Conservation (phyloP, 768 basidiomycete species). For the Terana coerulea region DNA sequence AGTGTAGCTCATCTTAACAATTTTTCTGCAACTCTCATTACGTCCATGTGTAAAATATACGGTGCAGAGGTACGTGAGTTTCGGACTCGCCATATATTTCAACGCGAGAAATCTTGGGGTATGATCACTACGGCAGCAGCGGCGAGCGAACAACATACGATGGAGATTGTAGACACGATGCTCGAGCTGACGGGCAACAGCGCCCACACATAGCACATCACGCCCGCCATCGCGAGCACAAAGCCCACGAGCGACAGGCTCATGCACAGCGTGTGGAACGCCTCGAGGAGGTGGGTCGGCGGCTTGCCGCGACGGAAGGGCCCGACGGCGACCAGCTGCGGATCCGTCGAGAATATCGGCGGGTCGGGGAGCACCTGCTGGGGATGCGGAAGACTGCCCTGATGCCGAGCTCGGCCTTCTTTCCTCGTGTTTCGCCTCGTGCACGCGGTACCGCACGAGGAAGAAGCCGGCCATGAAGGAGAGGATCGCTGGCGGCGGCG, state of each 20-base stretch:
- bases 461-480: slow-evolving; percentile 57
- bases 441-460: slow-evolving; percentile 50
- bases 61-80: too few relatives aligned
- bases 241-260: slow-evolving; percentile 45
- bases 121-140: too few relatives aligned
- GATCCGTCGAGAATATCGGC: slow-evolving; percentile 39
- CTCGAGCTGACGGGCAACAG: slow-evolving; percentile 41
- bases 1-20: too few relatives aligned
- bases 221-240: slow-evolving; percentile 44
- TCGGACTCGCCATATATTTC: too few relatives aligned
- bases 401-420: slow-evolving; percentile 24
- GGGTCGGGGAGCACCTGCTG: background rate
- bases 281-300: slow-evolving; percentile 43
- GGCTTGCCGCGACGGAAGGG: slow-evolving; percentile 36
- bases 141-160: too few relatives aligned
- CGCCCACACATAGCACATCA: slow-evolving; percentile 50
- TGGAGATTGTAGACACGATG: slow-evolving; percentile 38
- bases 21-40: too few relatives aligned
- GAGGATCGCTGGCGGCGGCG: slow-evolving; percentile 29
- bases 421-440: slow-evolving; percentile 48
- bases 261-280: slow-evolving; percentile 48
- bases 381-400: too few relatives aligned
- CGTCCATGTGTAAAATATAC: too few relatives aligned
- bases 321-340: slow-evolving; percentile 50
- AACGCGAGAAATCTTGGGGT: too few relatives aligned